phyloP scores from a whole-genome alignment of 352 stramenopile genomes.

The Plasmopara halstedii region DNA sequence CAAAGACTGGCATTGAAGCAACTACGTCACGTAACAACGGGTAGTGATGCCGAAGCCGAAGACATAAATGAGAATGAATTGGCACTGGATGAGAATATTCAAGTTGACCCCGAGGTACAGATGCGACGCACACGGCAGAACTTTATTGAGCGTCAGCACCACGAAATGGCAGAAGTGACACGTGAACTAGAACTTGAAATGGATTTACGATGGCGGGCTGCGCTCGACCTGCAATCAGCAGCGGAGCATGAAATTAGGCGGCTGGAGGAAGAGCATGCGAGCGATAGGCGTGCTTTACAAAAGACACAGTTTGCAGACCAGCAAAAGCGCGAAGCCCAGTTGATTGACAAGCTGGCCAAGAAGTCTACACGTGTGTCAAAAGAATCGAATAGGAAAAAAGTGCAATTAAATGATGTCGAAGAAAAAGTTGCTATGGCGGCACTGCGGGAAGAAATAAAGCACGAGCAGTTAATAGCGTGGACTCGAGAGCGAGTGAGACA shows the following conservation, averaged over 20 bases:
- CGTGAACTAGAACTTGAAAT: slow-evolving; percentile 28
- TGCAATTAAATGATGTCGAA: slow-evolving; percentile 12
- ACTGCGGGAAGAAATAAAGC: slow-evolving; percentile 23
- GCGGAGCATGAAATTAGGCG: slow-evolving; percentile 33
- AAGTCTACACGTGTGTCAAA: slow-evolving; percentile 16
- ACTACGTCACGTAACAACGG: slow-evolving; percentile 3
- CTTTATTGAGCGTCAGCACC: slow-evolving; percentile 19
- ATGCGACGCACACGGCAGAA: slow-evolving; percentile 9
- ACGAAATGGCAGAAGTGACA: slow-evolving; percentile 10
- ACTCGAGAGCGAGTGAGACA: slow-evolving; percentile 38
- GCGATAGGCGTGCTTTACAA: slow-evolving; percentile 24
- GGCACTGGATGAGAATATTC: slow-evolving; percentile 3
- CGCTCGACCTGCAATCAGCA: slow-evolving; percentile 13
- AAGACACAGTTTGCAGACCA: slow-evolving; percentile 27
- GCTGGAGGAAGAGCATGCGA: slow-evolving; percentile 39
- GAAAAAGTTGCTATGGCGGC: slow-evolving; percentile 16
- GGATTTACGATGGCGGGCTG: slow-evolving; percentile 9
- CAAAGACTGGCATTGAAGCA: slow-evolving; percentile 30
- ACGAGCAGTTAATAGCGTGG: slow-evolving; percentile 19
- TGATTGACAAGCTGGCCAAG: slow-evolving; percentile 43
- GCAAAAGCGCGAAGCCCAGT: slow-evolving; percentile 28
- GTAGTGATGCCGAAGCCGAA: not conserved
- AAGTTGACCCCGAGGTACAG: slow-evolving; percentile 18
- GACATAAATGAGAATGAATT: not conserved
- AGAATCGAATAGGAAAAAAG: slow-evolving; percentile 18